A percentile compares a stretch with the other conserved stretches of the same genome.
These are phyloP conservation scores for Lactarius quietus DNA, from an alignment of 768 basidiomycete genomes.

Conservation along the genomic window DNA sequence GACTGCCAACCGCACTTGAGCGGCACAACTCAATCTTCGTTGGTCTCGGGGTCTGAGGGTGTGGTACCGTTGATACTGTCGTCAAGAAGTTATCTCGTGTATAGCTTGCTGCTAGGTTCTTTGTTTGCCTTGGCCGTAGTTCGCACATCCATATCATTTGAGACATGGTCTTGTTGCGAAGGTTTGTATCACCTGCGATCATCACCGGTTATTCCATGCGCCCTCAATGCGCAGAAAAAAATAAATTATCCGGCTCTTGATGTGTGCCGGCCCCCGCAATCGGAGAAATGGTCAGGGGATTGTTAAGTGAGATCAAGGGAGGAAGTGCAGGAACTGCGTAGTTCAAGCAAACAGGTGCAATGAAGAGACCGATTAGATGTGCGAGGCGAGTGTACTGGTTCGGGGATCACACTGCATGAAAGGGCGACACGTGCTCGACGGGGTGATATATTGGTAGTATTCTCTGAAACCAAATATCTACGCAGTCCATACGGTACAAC, in stretches of 20 bases:
- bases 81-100: too few relatives aligned
- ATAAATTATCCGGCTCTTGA: neutral
- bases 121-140: neutral
- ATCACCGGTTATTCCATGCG: neutral
- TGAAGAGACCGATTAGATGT: neutral
- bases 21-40: conserved; percentile 26
- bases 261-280: neutral
- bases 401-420: neutral
- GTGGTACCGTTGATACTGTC: too few relatives aligned
- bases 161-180: neutral
- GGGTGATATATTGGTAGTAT: neutral
- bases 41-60: conserved; percentile 21
- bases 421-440: neutral
- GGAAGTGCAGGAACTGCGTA: neutral
- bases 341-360: neutral
- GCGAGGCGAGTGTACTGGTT: neutral
- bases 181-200: neutral
- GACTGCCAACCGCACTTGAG: conserved; percentile 25
- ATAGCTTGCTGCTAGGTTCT: neutral
- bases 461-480: neutral
- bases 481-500: neutral
- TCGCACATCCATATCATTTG: neutral
- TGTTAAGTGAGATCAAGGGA: neutral
- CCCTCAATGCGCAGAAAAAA: neutral
- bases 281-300: neutral